Evolutionary conservation across 164 flowering plant species (phyloP).

Genomic region (Kalanchoe fedtschenkoi): DNA sequence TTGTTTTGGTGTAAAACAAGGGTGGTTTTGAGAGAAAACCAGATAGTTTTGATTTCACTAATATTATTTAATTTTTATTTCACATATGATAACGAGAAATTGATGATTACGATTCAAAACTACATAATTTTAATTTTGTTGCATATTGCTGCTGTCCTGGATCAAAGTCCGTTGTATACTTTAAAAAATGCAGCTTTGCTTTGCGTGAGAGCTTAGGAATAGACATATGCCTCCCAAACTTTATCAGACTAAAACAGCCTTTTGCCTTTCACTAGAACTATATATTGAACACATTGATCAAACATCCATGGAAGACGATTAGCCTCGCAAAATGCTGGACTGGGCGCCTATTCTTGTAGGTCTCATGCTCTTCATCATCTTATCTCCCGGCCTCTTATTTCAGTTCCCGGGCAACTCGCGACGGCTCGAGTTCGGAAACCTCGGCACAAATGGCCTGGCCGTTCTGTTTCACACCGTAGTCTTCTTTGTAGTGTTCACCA

Average conservation of each 20-base stretch:
- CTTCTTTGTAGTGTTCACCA: constrained; percentile 61
- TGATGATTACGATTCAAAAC: too few species aligned
- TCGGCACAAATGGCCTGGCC: constrained; percentile 63
- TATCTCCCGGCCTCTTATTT: constrained; percentile 52
- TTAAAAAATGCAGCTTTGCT: too few species aligned
- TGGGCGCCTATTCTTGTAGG: constrained; percentile 66
- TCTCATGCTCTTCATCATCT: constrained; percentile 50
- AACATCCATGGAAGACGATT: too few species aligned
- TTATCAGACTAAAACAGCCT: neutral
- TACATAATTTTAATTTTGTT: too few species aligned
- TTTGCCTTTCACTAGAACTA: neutral
- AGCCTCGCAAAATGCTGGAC: constrained; percentile 34
- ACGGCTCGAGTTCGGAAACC: constrained; percentile 45
- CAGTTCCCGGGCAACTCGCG: constrained; percentile 49
- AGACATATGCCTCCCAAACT: neutral
- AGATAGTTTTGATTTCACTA: too few species aligned
- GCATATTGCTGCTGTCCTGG: too few species aligned
- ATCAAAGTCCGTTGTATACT: too few species aligned
- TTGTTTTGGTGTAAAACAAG: too few species aligned
- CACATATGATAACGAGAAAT: too few species aligned
- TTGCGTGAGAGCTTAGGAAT: neutral
- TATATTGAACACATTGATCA: neutral
- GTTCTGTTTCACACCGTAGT: constrained; percentile 67
- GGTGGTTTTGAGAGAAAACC: too few species aligned
- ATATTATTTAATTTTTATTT: too few species aligned